phyloP scores from a whole-genome alignment of 1,284 basidiomycete genomes.

The Mycosarcoma mackinlayi region DNA sequence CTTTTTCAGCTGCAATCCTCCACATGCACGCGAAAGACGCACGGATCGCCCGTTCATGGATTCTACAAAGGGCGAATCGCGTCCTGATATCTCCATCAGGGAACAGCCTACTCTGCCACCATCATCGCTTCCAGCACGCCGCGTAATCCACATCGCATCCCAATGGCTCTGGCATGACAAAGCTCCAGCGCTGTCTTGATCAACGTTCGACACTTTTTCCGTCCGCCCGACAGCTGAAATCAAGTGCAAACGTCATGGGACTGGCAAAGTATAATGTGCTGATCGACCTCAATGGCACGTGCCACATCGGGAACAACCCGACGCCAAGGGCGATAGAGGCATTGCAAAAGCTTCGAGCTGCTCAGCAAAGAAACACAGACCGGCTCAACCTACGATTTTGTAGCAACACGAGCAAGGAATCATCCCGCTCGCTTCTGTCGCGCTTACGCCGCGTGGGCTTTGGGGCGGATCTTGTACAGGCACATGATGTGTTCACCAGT shows the following conservation, averaged over 20 bases:
- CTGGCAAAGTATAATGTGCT: constrained; percentile 33
- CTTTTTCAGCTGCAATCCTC: constrained; percentile 2
- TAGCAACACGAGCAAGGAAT: constrained; percentile 48
- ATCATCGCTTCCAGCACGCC: not conserved
- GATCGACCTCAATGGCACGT: constrained; percentile 49
- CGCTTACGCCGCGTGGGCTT: constrained; percentile 25
- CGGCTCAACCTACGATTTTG: constrained; percentile 38
- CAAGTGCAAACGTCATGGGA: constrained; percentile 2
- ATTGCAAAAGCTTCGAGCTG: constrained; percentile 22
- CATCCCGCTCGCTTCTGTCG: constrained; percentile 24
- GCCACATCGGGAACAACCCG: constrained; percentile 36
- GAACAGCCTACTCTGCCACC: no score
- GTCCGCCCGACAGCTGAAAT: not conserved
- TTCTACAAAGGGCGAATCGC: no score
- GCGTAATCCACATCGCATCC: no score
- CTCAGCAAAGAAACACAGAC: constrained; percentile 9
- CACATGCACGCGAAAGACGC: constrained; percentile 3
- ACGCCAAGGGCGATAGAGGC: constrained; percentile 31
- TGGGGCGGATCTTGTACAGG: constrained; percentile 12
- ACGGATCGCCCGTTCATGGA: not conserved
- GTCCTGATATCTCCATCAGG: not conserved
- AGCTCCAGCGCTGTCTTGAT: not conserved
- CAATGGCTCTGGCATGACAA: not conserved
- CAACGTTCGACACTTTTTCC: not conserved
- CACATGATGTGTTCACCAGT: constrained; percentile 38